Conservation (phyloP, 148 eudicot genomes). For the Rhododendron kiyosumense region DNA sequence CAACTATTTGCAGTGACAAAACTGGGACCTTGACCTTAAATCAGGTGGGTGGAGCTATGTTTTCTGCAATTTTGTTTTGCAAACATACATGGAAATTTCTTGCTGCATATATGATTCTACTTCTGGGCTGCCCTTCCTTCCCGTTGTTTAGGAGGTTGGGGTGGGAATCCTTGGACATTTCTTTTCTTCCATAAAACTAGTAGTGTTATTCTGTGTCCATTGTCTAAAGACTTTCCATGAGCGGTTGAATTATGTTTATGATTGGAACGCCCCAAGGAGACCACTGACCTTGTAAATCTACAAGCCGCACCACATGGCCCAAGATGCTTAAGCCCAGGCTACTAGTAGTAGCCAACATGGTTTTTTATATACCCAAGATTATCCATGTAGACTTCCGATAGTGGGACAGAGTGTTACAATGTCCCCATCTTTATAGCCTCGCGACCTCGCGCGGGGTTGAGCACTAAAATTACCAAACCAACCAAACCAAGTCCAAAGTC, state of each 20-base stretch:
- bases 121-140: not conserved
- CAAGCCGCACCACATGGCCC: not conserved
- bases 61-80: not conserved
- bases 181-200: not conserved
- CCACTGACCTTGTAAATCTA: not conserved
- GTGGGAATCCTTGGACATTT: not conserved
- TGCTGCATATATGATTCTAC: not conserved
- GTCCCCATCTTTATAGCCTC: not conserved
- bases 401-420: not conserved
- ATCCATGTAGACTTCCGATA: too few species aligned
- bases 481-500: not conserved
- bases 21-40: slow-evolving; percentile 94
- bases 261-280: not conserved
- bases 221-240: not conserved
- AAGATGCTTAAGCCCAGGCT: not conserved
- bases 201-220: not conserved
- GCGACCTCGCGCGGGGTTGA: not conserved
- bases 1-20: slow-evolving; percentile 96
- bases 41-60: slow-evolving; percentile 40
- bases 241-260: not conserved
- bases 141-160: not conserved
- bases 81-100: not conserved
- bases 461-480: not conserved
- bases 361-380: not conserved
- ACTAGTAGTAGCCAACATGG: too few species aligned